These are phyloP conservation scores for Sungouiozyma ichnusensis DNA, from an alignment of 805 yeast species.

Conservation along the genomic window DNA sequence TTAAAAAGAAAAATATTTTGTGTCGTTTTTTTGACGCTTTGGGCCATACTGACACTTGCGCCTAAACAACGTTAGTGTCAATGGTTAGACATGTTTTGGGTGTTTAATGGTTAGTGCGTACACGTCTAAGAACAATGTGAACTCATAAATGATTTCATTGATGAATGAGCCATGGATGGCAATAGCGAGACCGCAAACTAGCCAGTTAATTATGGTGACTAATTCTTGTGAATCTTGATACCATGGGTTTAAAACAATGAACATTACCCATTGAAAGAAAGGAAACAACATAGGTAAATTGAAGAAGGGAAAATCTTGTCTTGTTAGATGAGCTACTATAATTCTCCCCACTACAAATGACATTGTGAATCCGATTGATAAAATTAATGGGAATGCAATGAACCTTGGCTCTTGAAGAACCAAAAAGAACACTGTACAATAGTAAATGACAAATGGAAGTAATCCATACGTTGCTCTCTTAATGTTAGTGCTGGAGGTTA, in stretches of 20 bases:
- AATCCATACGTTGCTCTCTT: constrained; percentile 41
- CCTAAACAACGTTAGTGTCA: not conserved
- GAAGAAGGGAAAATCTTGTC: constrained; percentile 62
- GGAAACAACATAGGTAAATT: constrained; percentile 68
- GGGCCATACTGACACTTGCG: not conserved
- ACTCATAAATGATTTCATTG: constrained; percentile 66
- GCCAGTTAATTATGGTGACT: constrained; percentile 46
- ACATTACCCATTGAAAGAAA: constrained; percentile 32
- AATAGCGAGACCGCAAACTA: constrained; percentile 55
- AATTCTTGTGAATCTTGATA: constrained; percentile 32
- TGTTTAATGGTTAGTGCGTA: constrained; percentile 78
- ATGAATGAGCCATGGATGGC: constrained; percentile 66
- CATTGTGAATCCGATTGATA: constrained; percentile 62
- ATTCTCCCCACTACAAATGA: constrained; percentile 90
- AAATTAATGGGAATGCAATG: constrained; percentile 44
- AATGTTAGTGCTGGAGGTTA: constrained; percentile 18
- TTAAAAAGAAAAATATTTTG: not conserved
- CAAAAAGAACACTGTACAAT: constrained; percentile 38
- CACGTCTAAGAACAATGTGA: constrained; percentile 73
- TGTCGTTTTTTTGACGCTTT: not conserved
- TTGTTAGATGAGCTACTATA: constrained; percentile 75
- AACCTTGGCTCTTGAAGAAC: constrained; percentile 40
- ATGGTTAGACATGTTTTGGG: constrained; percentile 33
- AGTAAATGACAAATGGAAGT: constrained; percentile 55
- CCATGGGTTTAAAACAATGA: constrained; percentile 15